These are phyloP conservation scores for Forsythia suspensa DNA, from an alignment of 257 asterid genomes.

Conservation along the genomic window DNA sequence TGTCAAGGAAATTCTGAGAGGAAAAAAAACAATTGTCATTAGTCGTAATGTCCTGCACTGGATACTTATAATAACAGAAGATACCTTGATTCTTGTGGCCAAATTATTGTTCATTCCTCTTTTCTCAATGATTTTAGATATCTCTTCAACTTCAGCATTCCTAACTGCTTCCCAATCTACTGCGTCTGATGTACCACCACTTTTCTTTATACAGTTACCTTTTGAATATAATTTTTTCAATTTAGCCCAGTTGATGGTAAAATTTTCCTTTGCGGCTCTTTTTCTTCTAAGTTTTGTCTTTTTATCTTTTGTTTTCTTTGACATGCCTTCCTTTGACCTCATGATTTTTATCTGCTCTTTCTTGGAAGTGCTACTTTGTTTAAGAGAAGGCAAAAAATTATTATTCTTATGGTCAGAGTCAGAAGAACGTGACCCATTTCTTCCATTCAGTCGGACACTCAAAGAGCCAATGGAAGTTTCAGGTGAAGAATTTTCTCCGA, in stretches of 20 bases:
- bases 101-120: slow-evolving; percentile 24
- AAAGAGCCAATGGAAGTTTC: background rate
- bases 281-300: background rate
- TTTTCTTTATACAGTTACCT: background rate
- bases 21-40: background rate
- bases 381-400: background rate
- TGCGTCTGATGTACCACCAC: background rate
- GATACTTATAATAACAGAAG: background rate
- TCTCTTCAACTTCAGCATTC: slow-evolving; percentile 14
- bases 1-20: slow-evolving; percentile 14
- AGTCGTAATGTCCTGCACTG: background rate
- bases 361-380: background rate
- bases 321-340: too few relatives aligned
- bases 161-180: slow-evolving; percentile 23
- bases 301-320: background rate
- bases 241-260: background rate
- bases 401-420: background rate
- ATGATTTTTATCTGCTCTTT: background rate
- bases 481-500: background rate
- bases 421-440: background rate
- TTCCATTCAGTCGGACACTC: background rate
- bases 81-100: slow-evolving; percentile 31
- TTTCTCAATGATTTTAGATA: slow-evolving; percentile 15
- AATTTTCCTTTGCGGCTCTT: background rate
- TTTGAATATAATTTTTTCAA: slow-evolving; percentile 1